phyloP scores from a whole-genome alignment of 2,329 filamentous ascomycete species.

The Neonectria neomacrospora region DNA sequence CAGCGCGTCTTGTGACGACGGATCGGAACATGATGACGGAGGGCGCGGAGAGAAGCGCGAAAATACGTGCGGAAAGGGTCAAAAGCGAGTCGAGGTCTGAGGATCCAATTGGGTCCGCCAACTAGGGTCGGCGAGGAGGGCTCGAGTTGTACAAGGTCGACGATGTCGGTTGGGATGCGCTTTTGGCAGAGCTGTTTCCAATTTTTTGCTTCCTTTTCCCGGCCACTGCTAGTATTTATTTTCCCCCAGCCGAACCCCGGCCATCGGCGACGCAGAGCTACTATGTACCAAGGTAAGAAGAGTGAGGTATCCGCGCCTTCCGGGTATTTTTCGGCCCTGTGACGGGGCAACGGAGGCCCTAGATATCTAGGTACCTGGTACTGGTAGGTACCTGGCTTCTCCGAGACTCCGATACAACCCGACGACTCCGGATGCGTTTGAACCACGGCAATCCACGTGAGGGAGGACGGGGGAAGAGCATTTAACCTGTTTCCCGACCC shows the following conservation, averaged over 20 bases:
- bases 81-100: neutral
- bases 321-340: conserved; percentile 36
- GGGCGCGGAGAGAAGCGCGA: conserved; percentile 24
- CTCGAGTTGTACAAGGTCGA: conserved; percentile 1
- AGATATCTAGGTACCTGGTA: no score
- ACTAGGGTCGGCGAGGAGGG: conserved; percentile 9
- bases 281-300: neutral
- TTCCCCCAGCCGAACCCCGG: neutral
- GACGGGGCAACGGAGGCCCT: conserved; percentile 16
- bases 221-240: conserved; percentile 6
- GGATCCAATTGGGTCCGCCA: conserved; percentile 31
- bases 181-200: neutral
- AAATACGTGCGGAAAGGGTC: conserved; percentile 10
- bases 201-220: conserved; percentile 14
- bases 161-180: neutral
- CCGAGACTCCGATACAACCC: neutral
- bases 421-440: neutral
- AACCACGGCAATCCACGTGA: no score
- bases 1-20: conserved; percentile 43
- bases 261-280: neutral
- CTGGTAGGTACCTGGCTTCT: no score
- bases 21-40: conserved; percentile 44
- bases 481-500: no score
- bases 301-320: conserved; percentile 23
- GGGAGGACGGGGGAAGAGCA: no score